phyloP scores from a whole-genome alignment of 1,139 yeast species.

The Candida smagusa region DNA sequence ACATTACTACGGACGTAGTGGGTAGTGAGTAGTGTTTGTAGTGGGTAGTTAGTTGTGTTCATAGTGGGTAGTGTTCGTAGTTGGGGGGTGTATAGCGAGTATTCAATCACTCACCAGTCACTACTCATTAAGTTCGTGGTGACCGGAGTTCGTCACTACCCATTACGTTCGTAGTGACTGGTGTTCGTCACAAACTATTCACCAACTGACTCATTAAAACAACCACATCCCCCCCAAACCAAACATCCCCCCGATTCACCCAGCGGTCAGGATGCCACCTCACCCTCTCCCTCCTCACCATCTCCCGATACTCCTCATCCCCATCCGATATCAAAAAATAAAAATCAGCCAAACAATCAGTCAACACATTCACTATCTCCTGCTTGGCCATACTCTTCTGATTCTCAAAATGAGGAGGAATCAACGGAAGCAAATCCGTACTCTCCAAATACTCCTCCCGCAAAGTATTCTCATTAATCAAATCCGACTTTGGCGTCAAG shows the following conservation, averaged over 20 bases:
- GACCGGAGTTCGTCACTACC: too few relatives aligned
- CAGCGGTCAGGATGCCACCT: slow-evolving; percentile 73
- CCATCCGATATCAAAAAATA: slow-evolving; percentile 19
- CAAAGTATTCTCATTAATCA: slow-evolving; percentile 1
- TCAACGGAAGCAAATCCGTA: slow-evolving; percentile 10
- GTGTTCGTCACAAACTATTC: slow-evolving; percentile 25
- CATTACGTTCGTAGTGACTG: too few relatives aligned
- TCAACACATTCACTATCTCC: slow-evolving; percentile 21
- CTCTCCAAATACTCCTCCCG: slow-evolving; percentile 11
- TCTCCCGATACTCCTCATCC: slow-evolving; percentile 15
- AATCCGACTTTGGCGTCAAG: slow-evolving; percentile 8
- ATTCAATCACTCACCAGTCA: too few relatives aligned
- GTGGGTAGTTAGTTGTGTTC: too few relatives aligned
- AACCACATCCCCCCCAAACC: slow-evolving; percentile 24
- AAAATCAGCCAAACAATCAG: slow-evolving; percentile 22
- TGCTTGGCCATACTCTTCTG: slow-evolving; percentile 10
- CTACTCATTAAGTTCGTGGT: too few relatives aligned
- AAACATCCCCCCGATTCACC: slow-evolving; percentile 16
- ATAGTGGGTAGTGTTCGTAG: too few relatives aligned
- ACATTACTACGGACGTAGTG: too few relatives aligned
- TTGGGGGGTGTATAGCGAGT: too few relatives aligned
- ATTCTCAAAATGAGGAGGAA: slow-evolving; percentile 12
- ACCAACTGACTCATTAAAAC: slow-evolving; percentile 30
- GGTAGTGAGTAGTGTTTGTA: too few relatives aligned
- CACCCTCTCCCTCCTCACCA: slow-evolving; percentile 50